Conservation (phyloP, 1,284 basidiomycete genomes). For the Paramarasmius palmivorus region DNA sequence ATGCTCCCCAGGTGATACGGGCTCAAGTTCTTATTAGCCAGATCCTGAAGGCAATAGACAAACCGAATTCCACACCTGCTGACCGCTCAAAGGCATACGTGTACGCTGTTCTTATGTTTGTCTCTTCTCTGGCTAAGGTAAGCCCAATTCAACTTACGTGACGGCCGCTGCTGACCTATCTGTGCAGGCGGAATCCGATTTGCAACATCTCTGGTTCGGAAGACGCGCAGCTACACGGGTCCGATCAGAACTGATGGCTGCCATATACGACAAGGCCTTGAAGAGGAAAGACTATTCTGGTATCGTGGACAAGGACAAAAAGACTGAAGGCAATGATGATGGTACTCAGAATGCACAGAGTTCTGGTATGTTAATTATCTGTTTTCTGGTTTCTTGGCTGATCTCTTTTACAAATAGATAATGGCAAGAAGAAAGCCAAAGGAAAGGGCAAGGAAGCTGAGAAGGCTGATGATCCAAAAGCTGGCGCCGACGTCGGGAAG, state of each 20-base stretch:
- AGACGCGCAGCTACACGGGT: conserved; percentile 72
- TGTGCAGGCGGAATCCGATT: conserved; percentile 59
- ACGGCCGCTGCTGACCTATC: conserved; percentile 11
- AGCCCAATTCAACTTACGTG: conserved; percentile 1
- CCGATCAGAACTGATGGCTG: conserved; percentile 73
- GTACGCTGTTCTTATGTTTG: conserved; percentile 68
- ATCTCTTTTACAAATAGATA: conserved; percentile 4
- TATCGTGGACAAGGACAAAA: conserved; percentile 56
- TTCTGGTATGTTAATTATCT: conserved; percentile 46
- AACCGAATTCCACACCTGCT: conserved; percentile 35
- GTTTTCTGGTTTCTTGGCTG: conserved; percentile 10
- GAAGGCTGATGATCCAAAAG: conserved; percentile 57
- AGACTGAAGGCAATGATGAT: conserved; percentile 43
- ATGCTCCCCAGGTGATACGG: not conserved
- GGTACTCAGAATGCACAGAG: conserved; percentile 43
- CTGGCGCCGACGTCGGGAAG: conserved; percentile 74
- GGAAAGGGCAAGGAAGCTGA: conserved; percentile 47
- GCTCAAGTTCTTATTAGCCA: conserved; percentile 1
- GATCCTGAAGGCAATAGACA: conserved; percentile 16
- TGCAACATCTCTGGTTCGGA: conserved; percentile 79
- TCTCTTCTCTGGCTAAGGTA: conserved; percentile 56
- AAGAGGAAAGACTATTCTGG: conserved; percentile 86
- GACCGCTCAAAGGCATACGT: conserved; percentile 65
- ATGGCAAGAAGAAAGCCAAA: conserved; percentile 43
- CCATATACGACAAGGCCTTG: conserved; percentile 90